Evolutionary conservation across 148 eudicot genomes (phyloP), one percentile per base, ranked within the genome.

Genomic region (Fallopia convolvulus): DNA sequence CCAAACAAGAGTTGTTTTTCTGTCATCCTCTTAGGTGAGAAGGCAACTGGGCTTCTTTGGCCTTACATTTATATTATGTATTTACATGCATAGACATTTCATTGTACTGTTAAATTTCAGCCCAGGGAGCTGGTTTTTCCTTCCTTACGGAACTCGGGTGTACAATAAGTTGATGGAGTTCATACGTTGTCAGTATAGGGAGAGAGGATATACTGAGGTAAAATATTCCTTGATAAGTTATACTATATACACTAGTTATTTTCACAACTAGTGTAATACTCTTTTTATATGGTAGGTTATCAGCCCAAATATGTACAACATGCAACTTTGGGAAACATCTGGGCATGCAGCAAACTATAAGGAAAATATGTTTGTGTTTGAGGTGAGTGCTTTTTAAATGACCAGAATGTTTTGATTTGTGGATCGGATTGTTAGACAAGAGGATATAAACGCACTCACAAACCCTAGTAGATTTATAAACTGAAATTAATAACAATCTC

Each of bases 261-360:
- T 4, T 68, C 14, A 36, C 42, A 68, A 32, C 36, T 44, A 36
- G 72, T 56, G 78, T 82, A n/a, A 74, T 72, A 76, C 60, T 74
- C 46, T 23, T 77, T 50, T 71, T n/a, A 50, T 66, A 53, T 78
- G 36, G 68, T 82, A 95, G 99, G 99, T 96, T 79, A 81, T 91
- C 77, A 86, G 87, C 74, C 99, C 99, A 55, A 95, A 95, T 83
- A 90, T 95, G 77, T 96, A 85, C 81, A 96, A 96, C 77, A 96
- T 96, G 99, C 89, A 93, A 80, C 93, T 96, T 23, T 96, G 99
- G 99, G 97, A 93, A 79, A 90, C 94, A 44, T 96, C 99, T 71
- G 99, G 99, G 42, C 99, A 96, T 83, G 97, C 99, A 72, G 98
- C 94, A 74, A 93, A 96, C 74, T 96, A 96, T 79, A 91, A 86